Evolutionary conservation across 768 basidiomycete species (phyloP).

Genomic region (Leccinum pellstonianum): DNA sequence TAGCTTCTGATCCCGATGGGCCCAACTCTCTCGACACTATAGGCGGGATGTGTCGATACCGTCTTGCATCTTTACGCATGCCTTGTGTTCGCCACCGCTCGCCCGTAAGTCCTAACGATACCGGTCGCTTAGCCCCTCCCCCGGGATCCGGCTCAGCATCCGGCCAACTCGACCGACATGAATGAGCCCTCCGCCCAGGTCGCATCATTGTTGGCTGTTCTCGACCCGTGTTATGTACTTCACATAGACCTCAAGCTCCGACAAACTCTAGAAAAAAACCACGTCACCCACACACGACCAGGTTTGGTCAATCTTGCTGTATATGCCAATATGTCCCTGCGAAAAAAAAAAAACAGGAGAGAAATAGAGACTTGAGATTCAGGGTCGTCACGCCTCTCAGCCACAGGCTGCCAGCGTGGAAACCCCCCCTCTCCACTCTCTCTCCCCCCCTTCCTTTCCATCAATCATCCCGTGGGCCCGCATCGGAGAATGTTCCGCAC

Average conservation of each 20-base stretch:
- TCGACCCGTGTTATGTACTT: slow-evolving; percentile 8
- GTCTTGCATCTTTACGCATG: not conserved
- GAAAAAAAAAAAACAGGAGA: not conserved
- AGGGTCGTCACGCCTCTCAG: slow-evolving; percentile 26
- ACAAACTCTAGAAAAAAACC: slow-evolving; percentile 1
- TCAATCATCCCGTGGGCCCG: not conserved
- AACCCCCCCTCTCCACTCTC: slow-evolving; percentile 9
- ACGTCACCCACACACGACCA: not conserved
- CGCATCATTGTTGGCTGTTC: slow-evolving; percentile 22
- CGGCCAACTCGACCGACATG: not conserved
- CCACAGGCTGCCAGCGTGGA: slow-evolving; percentile 16
- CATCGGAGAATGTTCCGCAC: slow-evolving; percentile 17
- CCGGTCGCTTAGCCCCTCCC: not conserved
- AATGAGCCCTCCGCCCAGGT: slow-evolving; percentile 29
- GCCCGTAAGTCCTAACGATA: not conserved
- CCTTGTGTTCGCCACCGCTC: not conserved
- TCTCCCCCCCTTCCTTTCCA: not conserved
- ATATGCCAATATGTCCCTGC: not conserved
- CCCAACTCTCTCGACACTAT: not conserved
- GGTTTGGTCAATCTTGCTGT: not conserved
- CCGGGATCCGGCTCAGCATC: slow-evolving; percentile 11
- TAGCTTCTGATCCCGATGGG: slow-evolving; percentile 14
- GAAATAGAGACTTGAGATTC: slow-evolving; percentile 8
- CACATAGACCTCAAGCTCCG: slow-evolving; percentile 19
- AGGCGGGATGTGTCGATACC: not conserved